phyloP scores from a whole-genome alignment of 2,329 filamentous ascomycete genomes.

The Fusarium penzigii region DNA sequence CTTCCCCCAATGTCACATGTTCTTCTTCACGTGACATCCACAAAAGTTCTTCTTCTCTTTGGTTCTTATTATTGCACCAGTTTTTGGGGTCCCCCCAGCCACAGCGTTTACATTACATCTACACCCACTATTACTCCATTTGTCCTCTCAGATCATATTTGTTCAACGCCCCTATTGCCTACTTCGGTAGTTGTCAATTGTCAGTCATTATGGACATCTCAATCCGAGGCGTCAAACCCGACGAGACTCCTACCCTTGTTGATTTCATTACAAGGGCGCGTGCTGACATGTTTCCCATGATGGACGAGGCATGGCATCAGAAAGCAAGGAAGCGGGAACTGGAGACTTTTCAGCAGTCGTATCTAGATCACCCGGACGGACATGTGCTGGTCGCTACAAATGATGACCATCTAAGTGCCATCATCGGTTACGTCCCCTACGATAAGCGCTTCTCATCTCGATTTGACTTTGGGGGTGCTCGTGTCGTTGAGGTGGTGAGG shows the following conservation, averaged over 20 bases:
- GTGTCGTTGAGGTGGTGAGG: slow-evolving; percentile 29
- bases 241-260: slow-evolving; percentile 26
- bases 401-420: slow-evolving; percentile 22
- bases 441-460: slow-evolving; percentile 26
- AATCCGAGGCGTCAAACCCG: slow-evolving; percentile 14
- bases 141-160: too few relatives aligned
- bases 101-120: too few relatives aligned
- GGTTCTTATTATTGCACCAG: too few relatives aligned
- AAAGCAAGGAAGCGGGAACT: slow-evolving; percentile 20
- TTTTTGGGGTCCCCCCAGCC: too few relatives aligned
- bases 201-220: slow-evolving; percentile 7
- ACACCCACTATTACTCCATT: too few relatives aligned
- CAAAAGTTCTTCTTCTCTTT: too few relatives aligned
- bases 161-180: too few relatives aligned
- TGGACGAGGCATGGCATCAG: slow-evolving; percentile 18
- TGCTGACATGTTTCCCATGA: slow-evolving; percentile 30
- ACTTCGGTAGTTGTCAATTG: neutral
- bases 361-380: slow-evolving; percentile 24
- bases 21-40: too few relatives aligned
- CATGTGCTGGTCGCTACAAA: slow-evolving; percentile 21
- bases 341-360: slow-evolving; percentile 19
- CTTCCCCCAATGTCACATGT: too few relatives aligned
- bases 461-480: slow-evolving; percentile 14
- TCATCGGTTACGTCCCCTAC: slow-evolving; percentile 28
- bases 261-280: slow-evolving; percentile 26